Conservation (phyloP, 495 filamentous ascomycete genomes). For the Lepraria neglecta region DNA sequence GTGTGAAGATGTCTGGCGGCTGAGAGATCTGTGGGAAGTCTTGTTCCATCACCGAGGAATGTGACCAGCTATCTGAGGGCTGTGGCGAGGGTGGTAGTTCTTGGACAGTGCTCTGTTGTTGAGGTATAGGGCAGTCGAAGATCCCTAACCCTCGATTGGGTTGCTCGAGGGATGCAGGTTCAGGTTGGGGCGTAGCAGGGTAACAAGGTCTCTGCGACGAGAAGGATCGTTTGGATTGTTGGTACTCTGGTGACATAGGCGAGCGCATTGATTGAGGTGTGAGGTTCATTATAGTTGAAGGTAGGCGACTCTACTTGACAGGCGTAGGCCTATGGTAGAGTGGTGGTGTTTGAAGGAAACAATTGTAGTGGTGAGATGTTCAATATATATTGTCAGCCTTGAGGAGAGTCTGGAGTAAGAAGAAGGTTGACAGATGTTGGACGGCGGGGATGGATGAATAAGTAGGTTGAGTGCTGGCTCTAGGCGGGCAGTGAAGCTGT, state of each 20-base stretch:
- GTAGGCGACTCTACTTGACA: not conserved
- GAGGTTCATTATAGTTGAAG: conserved; percentile 21
- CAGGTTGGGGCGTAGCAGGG: conserved; percentile 28
- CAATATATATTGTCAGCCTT: conserved; percentile 6
- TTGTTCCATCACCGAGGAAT: conserved; percentile 30
- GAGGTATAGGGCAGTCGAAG: conserved; percentile 26
- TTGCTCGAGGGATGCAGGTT: conserved; percentile 19
- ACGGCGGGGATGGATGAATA: conserved; percentile 22
- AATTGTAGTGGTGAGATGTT: not conserved
- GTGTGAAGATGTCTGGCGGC: conserved; percentile 28
- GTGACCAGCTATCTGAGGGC: conserved; percentile 28
- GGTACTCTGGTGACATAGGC: conserved; percentile 26
- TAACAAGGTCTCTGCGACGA: conserved; percentile 25
- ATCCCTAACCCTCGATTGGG: conserved; percentile 27
- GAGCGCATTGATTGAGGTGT: conserved; percentile 30
- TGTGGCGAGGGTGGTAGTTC: conserved; percentile 29
- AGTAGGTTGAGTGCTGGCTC: conserved; percentile 8
- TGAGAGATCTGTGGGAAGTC: conserved; percentile 29
- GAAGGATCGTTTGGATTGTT: conserved; percentile 28
- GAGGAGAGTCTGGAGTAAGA: conserved; percentile 13
- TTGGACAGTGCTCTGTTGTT: conserved; percentile 25
- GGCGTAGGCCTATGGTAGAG: not conserved
- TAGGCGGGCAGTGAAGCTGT: conserved; percentile 16
- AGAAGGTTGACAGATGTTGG: conserved; percentile 29
- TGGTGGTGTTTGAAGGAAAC: conserved; percentile 4